Evolutionary conservation across 352 stramenopile species (phyloP), one percentile per base, ranked within the genome.

Genomic region (Saprolegnia diclina): DNA sequence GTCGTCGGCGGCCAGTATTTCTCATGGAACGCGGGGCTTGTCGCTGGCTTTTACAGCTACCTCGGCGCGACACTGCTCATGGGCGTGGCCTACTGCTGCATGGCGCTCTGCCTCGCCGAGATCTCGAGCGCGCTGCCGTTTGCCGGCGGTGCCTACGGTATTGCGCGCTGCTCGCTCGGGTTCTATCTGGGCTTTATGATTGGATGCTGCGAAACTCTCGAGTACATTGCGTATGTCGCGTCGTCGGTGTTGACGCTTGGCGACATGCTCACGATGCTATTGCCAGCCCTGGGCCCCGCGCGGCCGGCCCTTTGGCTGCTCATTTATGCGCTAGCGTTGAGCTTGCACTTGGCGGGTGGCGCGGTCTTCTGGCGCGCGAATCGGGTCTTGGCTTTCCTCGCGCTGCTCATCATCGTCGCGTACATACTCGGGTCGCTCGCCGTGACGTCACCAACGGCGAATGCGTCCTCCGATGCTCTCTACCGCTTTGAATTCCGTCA

Each of bases 1-100:
- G 76, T 81, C n/a, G 76, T 81, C 1, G 74, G 76, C 5, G 76
- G 76, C 0, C 76, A 81, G 46, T 81, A 81, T 68, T 78, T 81
- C 54, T 73, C 71, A 37, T 81, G 76, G 76, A 81, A 81, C 35
- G 74, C 56, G 52, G 76, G 74, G 0, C 56, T 79, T 11, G 52
- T 26, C 0, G 74, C 69, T n/a, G 76, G 76, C 18, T 38, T 79
- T 13, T 73, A 75, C 56, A 79, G 72, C 64, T 78, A 78, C 35
- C 35, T 79, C 16, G 65, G 77, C 38, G 66, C 44, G 0, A 74
- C 61, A 13, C 46, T 79, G 5, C 22, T 81, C 0, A 76, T 79
- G 22, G 70, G 63, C 13, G 54, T 48, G 0, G 76, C 70, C 0
- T 81, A 81, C 64, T 70, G 74, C 46, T 76, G 70, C 14, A 42